phyloP scores from a whole-genome alignment of 164 flowering plant species.

The Annona cherimola region DNA sequence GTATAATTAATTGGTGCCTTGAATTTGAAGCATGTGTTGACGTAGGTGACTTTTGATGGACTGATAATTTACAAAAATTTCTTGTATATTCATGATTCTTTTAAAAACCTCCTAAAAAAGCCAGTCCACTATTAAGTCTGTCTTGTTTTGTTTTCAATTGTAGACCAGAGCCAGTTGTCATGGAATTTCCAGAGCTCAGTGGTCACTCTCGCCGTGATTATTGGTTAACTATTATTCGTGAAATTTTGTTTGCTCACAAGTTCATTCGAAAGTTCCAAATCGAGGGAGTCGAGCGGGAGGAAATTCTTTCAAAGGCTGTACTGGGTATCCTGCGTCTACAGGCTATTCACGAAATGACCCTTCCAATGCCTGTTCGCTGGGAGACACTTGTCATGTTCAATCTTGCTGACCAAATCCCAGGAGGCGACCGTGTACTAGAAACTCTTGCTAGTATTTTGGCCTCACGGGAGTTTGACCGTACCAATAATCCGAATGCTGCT shows the following conservation, averaged over 20 bases:
- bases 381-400: slow-evolving; percentile 79
- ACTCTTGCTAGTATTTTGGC: slow-evolving; percentile 59
- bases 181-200: slow-evolving; percentile 94
- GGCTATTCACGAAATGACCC: slow-evolving; percentile 60
- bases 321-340: slow-evolving; percentile 81
- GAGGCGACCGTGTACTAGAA: slow-evolving; percentile 85
- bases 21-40: too few relatives aligned
- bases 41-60: too few relatives aligned
- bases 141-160: slow-evolving; percentile 21
- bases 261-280: slow-evolving; percentile 64
- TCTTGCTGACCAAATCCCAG: slow-evolving; percentile 89
- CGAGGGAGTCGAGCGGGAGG: slow-evolving; percentile 51
- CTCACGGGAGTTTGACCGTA: slow-evolving; percentile 35
- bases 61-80: background rate
- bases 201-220: slow-evolving; percentile 91
- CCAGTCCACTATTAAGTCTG: background rate
- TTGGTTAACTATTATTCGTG: slow-evolving; percentile 85
- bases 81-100: background rate
- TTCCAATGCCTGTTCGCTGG: slow-evolving; percentile 25
- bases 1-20: too few relatives aligned
- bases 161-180: slow-evolving; percentile 77
- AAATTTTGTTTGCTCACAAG: slow-evolving; percentile 66
- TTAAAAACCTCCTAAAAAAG: background rate
- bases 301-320: slow-evolving; percentile 72
- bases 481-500: slow-evolving; percentile 26